Evolutionary conservation across 441 rosid genomes (phyloP), one percentile per base, ranked within the genome.

Genomic region (Erysimum cheiri): DNA sequence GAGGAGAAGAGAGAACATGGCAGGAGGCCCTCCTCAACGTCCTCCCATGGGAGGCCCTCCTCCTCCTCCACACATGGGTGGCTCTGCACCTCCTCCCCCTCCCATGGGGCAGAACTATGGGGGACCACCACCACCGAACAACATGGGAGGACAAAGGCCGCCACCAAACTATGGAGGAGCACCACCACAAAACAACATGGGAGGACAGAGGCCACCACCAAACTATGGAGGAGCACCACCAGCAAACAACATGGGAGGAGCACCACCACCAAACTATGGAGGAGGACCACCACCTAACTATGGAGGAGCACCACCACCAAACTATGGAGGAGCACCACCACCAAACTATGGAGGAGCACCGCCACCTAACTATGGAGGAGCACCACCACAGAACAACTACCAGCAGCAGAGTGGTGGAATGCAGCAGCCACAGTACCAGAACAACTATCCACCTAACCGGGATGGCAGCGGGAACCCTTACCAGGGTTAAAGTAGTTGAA

Each of bases 1-100:
- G 24, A 86, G 98, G 68, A 88, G 96, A 74, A 88, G 94, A 79
- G 98, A 92, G 67, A 90, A 87, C 64, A 40, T 81, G 90, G 85
- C 70, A 70, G 82, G 78, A 70, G 81, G 82, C 70, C 44, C 65
- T 67, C 75, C 77, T 24, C 80, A 71, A 49, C 77, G 73, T 44
- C 60, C 73, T 41, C 70, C 64, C 12, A 17, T 59, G 64, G 35
- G 63, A 37, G 63, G 63, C n/a, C 24, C 60, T 54, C 59, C 39
- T 6, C 52, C 59, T 33, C 60, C 60, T 7, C 29, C 53, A 9
- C 57, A 52, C 33, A 52, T 52, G 57, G 36, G 36, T 2, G 81
- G 75, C 79, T 7, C 75, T 53, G 33, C 59, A 49, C 57, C 46
- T 13, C 48, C 22, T 48, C 57, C 70, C 2, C 60, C 31, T 3